These are phyloP conservation scores for Flaveria bidentis DNA, from an alignment of 129 eudicot genomes.

Conservation along the genomic window DNA sequence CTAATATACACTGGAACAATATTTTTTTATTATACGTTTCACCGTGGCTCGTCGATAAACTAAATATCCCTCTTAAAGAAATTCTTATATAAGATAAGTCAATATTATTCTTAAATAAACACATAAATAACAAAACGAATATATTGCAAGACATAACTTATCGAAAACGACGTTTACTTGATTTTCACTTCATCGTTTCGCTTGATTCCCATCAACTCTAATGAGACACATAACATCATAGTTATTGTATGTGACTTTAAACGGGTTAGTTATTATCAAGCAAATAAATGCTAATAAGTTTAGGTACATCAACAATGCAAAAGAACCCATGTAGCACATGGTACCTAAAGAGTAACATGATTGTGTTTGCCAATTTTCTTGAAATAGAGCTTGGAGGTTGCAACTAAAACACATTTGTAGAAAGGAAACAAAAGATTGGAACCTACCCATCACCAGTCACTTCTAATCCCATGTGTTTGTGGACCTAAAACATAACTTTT, in stretches of 20 bases:
- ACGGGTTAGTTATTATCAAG: neutral
- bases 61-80: no score
- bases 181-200: neutral
- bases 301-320: constrained; percentile 26
- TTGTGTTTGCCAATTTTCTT: constrained; percentile 31
- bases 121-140: neutral
- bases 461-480: constrained; percentile 28
- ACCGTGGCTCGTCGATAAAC: no score
- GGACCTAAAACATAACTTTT: constrained; percentile 22
- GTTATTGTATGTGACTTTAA: constrained; percentile 2
- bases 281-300: neutral
- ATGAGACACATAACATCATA: neutral
- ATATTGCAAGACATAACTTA: neutral
- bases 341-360: constrained; percentile 29
- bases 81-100: neutral
- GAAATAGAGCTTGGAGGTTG: constrained; percentile 23
- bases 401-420: constrained; percentile 26
- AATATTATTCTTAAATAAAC: neutral
- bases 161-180: neutral
- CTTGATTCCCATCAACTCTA: neutral
- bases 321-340: constrained; percentile 24
- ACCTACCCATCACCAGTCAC: constrained; percentile 28
- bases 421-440: constrained; percentile 24
- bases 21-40: neutral
- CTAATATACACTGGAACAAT: no score